phyloP scores from a whole-genome alignment of 1,139 yeast genomes.

The Lodderomyces pseudojiufengensis region DNA sequence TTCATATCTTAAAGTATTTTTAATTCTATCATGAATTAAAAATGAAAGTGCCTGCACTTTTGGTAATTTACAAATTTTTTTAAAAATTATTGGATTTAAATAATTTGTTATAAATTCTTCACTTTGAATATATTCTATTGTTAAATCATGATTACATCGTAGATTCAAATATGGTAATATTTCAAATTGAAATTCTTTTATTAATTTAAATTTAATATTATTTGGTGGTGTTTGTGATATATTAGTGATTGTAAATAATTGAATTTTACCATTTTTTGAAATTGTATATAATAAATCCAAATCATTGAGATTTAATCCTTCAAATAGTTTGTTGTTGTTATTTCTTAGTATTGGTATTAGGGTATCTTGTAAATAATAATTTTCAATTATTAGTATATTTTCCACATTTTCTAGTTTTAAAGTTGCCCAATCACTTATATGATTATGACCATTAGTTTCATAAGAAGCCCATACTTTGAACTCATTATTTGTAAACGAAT shows the following conservation, averaged over 20 bases:
- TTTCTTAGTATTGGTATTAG: slow-evolving; percentile 12
- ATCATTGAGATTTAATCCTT: slow-evolving; percentile 17
- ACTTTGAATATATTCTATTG: slow-evolving; percentile 11
- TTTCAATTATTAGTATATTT: slow-evolving; percentile 56
- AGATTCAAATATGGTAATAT: slow-evolving; percentile 14
- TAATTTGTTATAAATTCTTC: slow-evolving; percentile 16
- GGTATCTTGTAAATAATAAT: slow-evolving; percentile 33
- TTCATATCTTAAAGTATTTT: slow-evolving; percentile 33
- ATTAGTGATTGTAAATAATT: slow-evolving; percentile 49
- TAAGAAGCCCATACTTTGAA: slow-evolving; percentile 73
- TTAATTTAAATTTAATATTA: slow-evolving; percentile 23
- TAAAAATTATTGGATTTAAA: slow-evolving; percentile 24
- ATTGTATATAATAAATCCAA: slow-evolving; percentile 56
- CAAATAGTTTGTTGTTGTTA: slow-evolving; percentile 4
- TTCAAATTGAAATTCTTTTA: slow-evolving; percentile 8
- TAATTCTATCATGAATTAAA: slow-evolving; percentile 37
- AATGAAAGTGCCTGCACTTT: slow-evolving; percentile 18
- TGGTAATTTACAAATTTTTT: slow-evolving; percentile 19
- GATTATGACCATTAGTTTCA: slow-evolving; percentile 55
- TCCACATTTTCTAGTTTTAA: slow-evolving; percentile 40
- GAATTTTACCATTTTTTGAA: slow-evolving; percentile 41
- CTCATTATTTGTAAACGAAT: slow-evolving; percentile 56
- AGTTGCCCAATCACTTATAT: slow-evolving; percentile 58
- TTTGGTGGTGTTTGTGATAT: slow-evolving; percentile 48
- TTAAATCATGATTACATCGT: slow-evolving; percentile 3